Percentiles rank a stretch among this genome's conserved stretches.
phyloP scores from a whole-genome alignment of 164 flowering plant genomes.

The Liquidambar formosana region DNA sequence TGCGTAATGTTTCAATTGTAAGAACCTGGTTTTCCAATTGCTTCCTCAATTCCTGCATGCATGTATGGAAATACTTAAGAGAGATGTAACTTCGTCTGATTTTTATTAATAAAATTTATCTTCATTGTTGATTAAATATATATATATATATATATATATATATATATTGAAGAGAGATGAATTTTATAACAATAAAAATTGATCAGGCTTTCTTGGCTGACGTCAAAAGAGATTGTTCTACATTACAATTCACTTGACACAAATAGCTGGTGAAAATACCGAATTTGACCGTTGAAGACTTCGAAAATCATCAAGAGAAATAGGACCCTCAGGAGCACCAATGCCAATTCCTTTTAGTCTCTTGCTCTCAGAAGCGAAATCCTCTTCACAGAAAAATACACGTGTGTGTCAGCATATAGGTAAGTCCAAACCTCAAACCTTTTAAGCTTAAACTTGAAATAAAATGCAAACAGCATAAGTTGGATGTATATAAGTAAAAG shows the following conservation, averaged over 20 bases:
- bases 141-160: too few species aligned
- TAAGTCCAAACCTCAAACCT: background rate
- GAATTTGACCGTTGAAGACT: conserved; percentile 89
- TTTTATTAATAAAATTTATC: too few species aligned
- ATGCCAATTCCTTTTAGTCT: conserved; percentile 87
- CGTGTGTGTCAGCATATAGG: conserved; percentile 6
- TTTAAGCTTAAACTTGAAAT: background rate
- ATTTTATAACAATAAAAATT: background rate
- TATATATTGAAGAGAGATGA: too few species aligned
- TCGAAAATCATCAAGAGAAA: conserved; percentile 94
- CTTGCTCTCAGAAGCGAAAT: conserved; percentile 60
- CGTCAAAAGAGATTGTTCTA: background rate
- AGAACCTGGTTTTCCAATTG: conserved; percentile 75
- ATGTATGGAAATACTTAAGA: too few species aligned
- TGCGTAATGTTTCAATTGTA: conserved; percentile 61
- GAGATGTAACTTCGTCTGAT: too few species aligned
- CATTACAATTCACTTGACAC: background rate
- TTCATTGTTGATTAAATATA: too few species aligned
- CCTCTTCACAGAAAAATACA: conserved; percentile 44
- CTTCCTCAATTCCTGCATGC: conserved; percentile 82
- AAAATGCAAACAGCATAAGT: background rate
- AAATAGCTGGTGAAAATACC: conserved; percentile 41
- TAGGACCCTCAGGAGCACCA: conserved; percentile 94
- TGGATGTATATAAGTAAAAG: background rate
- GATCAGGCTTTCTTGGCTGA: background rate